Evolutionary conservation across 1,284 basidiomycete species (phyloP).

Genomic region (Sanguinoderma infundibulare): DNA sequence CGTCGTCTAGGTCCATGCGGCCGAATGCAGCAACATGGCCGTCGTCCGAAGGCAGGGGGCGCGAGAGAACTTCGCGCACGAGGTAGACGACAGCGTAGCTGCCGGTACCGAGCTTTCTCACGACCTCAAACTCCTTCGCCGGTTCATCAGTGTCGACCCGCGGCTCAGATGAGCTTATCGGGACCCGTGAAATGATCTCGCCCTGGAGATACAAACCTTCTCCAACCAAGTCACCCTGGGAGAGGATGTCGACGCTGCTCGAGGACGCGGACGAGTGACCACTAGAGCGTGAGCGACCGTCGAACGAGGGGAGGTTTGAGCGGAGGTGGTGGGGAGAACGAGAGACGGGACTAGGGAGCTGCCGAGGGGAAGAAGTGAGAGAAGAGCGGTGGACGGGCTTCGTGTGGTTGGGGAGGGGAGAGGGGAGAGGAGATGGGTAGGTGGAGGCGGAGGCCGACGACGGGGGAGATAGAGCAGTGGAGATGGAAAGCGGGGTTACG

Average conservation of each 20-base stretch:
- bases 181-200: conserved; percentile 62
- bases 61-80: conserved; percentile 82
- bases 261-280: conserved; percentile 49
- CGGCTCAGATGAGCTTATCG: conserved; percentile 37
- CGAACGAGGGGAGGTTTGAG: conserved; percentile 29
- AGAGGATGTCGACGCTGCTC: conserved; percentile 66
- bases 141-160: conserved; percentile 48
- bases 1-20: conserved; percentile 62
- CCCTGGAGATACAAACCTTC: conserved; percentile 66
- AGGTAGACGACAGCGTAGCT: conserved; percentile 95
- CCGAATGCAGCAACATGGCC: conserved; percentile 64
- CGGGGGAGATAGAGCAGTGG: conserved; percentile 28
- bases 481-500: conserved; percentile 21
- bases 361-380: conserved; percentile 32
- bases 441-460: conserved; percentile 35
- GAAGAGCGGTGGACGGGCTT: conserved; percentile 38
- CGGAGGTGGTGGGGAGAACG: conserved; percentile 32
- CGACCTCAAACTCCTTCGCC: conserved; percentile 79
- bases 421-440: conserved; percentile 33
- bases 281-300: conserved; percentile 30
- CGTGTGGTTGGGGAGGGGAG: conserved; percentile 30
- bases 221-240: conserved; percentile 72
- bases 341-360: conserved; percentile 29
- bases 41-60: conserved; percentile 49
- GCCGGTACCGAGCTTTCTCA: conserved; percentile 84